Conservation (phyloP, 179 eudicot genomes). For the Silene noctiflora region DNA sequence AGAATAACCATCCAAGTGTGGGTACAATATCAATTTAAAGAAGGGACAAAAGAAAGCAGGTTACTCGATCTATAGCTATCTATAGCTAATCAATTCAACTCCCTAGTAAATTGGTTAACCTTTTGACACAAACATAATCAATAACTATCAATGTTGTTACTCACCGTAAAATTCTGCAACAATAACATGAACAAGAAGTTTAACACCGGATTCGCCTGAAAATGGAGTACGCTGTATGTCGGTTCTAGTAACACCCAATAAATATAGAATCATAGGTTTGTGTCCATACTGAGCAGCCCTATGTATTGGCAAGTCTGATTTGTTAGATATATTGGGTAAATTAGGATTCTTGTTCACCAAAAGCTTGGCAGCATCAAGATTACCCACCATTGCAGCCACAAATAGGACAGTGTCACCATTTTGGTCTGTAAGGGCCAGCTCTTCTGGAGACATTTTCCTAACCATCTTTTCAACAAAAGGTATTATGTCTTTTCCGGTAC, state of each 20-base stretch:
- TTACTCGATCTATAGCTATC: too few species aligned
- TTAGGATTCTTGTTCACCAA: conserved; percentile 34
- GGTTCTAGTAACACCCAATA: conserved; percentile 17
- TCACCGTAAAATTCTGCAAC: conserved; percentile 30
- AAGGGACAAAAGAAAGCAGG: too few species aligned
- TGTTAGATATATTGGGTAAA: conserved; percentile 22
- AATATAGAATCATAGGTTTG: conserved; percentile 19
- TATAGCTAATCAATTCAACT: too few species aligned
- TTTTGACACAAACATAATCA: too few species aligned
- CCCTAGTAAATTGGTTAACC: too few species aligned
- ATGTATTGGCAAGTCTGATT: conserved; percentile 18
- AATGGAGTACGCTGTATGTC: conserved; percentile 29
- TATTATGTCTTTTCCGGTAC: conserved; percentile 16
- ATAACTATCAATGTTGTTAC: neutral
- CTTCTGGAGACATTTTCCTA: conserved; percentile 24
- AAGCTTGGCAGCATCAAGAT: conserved; percentile 31
- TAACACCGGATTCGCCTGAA: conserved; percentile 26
- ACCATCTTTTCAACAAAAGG: conserved; percentile 22
- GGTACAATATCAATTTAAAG: too few species aligned
- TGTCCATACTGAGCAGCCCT: conserved; percentile 29
- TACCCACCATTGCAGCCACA: conserved; percentile 31
- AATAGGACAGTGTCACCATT: conserved; percentile 33
- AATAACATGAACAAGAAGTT: conserved; percentile 11
- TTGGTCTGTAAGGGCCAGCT: conserved; percentile 26
- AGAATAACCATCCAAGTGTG: too few species aligned